Conservation (phyloP, 1,284 basidiomycete species). For the Sporisorium graminicola region DNA sequence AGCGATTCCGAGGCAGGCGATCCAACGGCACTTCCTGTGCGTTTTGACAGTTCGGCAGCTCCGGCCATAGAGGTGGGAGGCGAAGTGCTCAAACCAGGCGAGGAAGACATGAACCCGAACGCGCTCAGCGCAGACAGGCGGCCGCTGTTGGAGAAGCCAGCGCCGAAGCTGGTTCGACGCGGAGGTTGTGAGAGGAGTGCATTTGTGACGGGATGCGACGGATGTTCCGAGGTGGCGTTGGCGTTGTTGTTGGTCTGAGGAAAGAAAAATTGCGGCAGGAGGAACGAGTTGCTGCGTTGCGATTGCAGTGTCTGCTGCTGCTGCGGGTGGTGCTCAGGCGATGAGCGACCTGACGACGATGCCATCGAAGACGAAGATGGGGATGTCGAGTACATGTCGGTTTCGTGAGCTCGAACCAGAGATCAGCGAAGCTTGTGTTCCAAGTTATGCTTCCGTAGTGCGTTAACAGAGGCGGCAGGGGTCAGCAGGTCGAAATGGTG, state of each 20-base stretch:
- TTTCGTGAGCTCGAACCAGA: too few species aligned
- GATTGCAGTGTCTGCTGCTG: conserved; percentile 16
- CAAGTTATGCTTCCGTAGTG: not conserved
- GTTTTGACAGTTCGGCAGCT: conserved; percentile 20
- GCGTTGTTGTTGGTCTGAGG: conserved; percentile 9
- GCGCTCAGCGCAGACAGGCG: conserved; percentile 47
- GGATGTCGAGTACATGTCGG: conserved; percentile 42
- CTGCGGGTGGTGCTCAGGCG: conserved; percentile 33
- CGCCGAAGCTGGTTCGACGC: conserved; percentile 49
- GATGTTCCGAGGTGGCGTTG: conserved; percentile 2
- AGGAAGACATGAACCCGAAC: conserved; percentile 39
- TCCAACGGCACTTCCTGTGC: conserved; percentile 16
- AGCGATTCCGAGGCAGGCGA: conserved; percentile 23
- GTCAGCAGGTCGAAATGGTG: too few species aligned
- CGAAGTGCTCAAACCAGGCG: conserved; percentile 26
- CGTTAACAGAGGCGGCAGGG: too few species aligned
- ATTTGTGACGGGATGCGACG: conserved; percentile 18
- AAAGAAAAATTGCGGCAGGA: conserved; percentile 46
- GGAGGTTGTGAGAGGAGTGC: conserved; percentile 31
- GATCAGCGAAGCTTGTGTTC: not conserved
- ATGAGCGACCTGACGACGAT: conserved; percentile 39
- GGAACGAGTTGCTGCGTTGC: conserved; percentile 40
- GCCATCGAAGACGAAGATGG: conserved; percentile 39
- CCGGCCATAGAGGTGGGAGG: conserved; percentile 20
- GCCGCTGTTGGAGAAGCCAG: conserved; percentile 26